A percentile compares a stretch with the other conserved stretches of the same genome.
Evolutionary conservation across 148 eudicot species (phyloP).

Genomic region (Camellia lanceoleosa): DNA sequence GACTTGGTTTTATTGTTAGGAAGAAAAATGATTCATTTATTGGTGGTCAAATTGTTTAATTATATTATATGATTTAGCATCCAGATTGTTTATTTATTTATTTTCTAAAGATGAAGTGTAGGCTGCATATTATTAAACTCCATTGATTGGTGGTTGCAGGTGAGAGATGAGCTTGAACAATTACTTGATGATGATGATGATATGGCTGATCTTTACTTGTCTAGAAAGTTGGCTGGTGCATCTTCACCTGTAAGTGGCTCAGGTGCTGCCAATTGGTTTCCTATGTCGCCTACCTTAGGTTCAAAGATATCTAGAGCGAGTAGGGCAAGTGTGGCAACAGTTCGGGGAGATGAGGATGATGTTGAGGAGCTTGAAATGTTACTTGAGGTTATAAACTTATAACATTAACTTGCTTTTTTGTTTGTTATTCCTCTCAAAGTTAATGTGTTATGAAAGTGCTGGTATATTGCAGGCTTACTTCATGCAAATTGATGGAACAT

Average conservation of each 20-base stretch:
- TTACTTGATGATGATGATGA: constrained; percentile 76
- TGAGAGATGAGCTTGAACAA: constrained; percentile 80
- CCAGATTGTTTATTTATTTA: background rate
- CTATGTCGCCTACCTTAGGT: constrained; percentile 53
- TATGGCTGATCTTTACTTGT: constrained; percentile 78
- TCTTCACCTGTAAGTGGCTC: constrained; percentile 65
- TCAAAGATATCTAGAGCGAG: constrained; percentile 68
- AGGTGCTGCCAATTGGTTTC: constrained; percentile 39
- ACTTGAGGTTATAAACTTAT: constrained; percentile 44
- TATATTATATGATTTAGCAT: background rate
- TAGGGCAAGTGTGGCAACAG: constrained; percentile 55
- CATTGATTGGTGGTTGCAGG: constrained; percentile 34
- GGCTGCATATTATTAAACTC: background rate
- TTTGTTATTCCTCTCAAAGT: constrained; percentile 10
- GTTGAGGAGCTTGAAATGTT: constrained; percentile 81
- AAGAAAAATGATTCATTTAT: background rate
- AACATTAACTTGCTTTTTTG: background rate
- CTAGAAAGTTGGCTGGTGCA: constrained; percentile 48
- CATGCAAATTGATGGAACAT: constrained; percentile 71
- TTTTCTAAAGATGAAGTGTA: background rate
- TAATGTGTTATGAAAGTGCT: constrained; percentile 11
- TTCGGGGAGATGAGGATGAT: constrained; percentile 66
- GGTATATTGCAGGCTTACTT: constrained; percentile 62
- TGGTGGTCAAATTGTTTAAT: no score
- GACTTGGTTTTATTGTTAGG: background rate